These are phyloP conservation scores for Canavalia ensiformis DNA, from an alignment of 306 rosid species.

Conservation along the genomic window DNA sequence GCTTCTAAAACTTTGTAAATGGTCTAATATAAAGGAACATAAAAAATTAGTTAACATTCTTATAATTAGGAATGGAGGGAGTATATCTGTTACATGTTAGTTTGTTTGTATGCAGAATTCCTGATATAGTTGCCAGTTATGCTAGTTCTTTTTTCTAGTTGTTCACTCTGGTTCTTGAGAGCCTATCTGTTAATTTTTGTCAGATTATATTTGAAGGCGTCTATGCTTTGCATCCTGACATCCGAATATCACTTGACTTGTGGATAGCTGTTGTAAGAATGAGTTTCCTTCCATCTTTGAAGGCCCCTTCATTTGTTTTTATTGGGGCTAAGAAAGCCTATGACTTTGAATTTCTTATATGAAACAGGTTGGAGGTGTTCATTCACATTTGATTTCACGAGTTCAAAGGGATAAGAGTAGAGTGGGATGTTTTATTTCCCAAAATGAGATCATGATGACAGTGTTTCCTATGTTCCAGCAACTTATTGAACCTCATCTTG, in stretches of 20 bases:
- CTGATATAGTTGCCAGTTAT: conserved; percentile 43
- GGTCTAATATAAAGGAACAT: no score
- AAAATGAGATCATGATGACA: conserved; percentile 94
- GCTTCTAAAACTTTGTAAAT: no score
- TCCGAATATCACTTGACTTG: conserved; percentile 89
- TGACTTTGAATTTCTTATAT: conserved; percentile 37
- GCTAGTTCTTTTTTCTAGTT: conserved; percentile 28
- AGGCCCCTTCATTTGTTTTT: conserved; percentile 21
- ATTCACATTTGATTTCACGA: conserved; percentile 97
- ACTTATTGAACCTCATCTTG: conserved; percentile 98
- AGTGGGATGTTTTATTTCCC: conserved; percentile 91
- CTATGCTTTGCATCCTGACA: conserved; percentile 97
- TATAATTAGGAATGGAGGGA: no score
- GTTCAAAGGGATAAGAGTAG: conserved; percentile 99
- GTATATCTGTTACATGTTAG: conserved; percentile 30
- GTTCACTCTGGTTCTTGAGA: conserved; percentile 41
- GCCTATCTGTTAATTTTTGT: conserved; percentile 44
- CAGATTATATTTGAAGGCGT: conserved; percentile 99
- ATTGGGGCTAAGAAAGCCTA: conserved; percentile 37
- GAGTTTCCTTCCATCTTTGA: conserved; percentile 43
- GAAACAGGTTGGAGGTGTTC: conserved; percentile 98
- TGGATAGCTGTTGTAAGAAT: conserved; percentile 96
- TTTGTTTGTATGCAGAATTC: conserved; percentile 39
- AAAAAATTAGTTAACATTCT: no score
- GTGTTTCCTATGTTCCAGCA: conserved; percentile 99